phyloP scores from a whole-genome alignment of 2,329 filamentous ascomycete genomes.

The Aureobasidium sp. region DNA sequence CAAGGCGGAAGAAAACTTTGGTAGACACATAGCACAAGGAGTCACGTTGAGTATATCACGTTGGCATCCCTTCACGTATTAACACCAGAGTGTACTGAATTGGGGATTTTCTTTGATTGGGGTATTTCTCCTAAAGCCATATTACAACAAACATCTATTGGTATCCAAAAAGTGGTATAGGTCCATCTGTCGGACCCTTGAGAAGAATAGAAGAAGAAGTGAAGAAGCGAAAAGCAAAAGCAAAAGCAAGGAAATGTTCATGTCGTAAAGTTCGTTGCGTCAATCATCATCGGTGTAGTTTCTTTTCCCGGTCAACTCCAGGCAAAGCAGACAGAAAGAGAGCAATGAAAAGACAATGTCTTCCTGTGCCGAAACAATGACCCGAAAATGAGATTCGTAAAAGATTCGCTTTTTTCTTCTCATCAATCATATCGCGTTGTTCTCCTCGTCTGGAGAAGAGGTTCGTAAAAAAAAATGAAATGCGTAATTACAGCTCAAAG shows the following conservation, averaged over 20 bases:
- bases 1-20: too few species aligned
- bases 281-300: constrained; percentile 1
- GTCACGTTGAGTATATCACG: not conserved
- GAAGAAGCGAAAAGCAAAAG: not conserved
- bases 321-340: not conserved
- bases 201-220: constrained; percentile 9
- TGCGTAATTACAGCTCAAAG: not conserved
- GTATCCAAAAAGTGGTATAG: not conserved
- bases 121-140: constrained; percentile 1
- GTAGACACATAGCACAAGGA: not conserved
- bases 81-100: not conserved
- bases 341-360: not conserved
- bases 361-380: not conserved
- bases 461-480: constrained; percentile 13
- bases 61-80: not conserved
- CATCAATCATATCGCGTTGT: constrained; percentile 8
- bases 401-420: constrained; percentile 11
- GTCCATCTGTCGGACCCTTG: not conserved
- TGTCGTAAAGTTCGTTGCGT: constrained; percentile 9
- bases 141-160: constrained; percentile 9
- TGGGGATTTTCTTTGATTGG: not conserved
- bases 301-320: not conserved
- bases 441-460: not conserved
- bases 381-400: constrained; percentile 7
- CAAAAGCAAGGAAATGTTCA: not conserved